Evolutionary conservation across 108 stramenopile species (phyloP).

Genomic region (Cylindrotheca fusiformis): DNA sequence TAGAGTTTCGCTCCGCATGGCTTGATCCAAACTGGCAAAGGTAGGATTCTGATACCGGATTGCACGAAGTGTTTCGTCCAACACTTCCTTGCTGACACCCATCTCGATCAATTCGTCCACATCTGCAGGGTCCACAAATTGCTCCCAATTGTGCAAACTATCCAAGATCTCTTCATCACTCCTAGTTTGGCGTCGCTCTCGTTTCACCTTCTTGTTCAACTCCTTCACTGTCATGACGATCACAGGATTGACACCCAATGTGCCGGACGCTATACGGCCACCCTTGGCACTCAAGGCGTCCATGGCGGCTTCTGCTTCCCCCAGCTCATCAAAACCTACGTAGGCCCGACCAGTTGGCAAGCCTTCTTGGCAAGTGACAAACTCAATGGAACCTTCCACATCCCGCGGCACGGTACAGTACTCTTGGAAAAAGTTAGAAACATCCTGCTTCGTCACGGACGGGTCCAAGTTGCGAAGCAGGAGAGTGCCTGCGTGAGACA

Average conservation of each 20-base stretch:
- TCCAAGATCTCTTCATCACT: constrained; percentile 63
- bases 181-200: constrained; percentile 53
- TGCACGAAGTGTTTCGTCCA: constrained; percentile 66
- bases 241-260: constrained; percentile 20
- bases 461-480: constrained; percentile 65
- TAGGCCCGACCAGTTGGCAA: constrained; percentile 70
- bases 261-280: constrained; percentile 10
- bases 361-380: constrained; percentile 64
- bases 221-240: constrained; percentile 32
- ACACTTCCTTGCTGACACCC: constrained; percentile 55
- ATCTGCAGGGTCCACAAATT: constrained; percentile 74
- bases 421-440: constrained; percentile 68
- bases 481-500: constrained; percentile 69
- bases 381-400: constrained; percentile 70
- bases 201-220: not conserved
- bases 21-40: constrained; percentile 70
- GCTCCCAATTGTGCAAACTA: constrained; percentile 75
- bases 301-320: constrained; percentile 62
- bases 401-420: constrained; percentile 63
- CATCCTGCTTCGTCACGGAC: constrained; percentile 54
- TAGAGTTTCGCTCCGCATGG: constrained; percentile 58
- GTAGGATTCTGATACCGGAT: constrained; percentile 70
- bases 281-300: constrained; percentile 17
- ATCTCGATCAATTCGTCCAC: constrained; percentile 50
- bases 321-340: constrained; percentile 78